phyloP scores from a whole-genome alignment of 306 rosid genomes.

The Begonia loranthoides region DNA sequence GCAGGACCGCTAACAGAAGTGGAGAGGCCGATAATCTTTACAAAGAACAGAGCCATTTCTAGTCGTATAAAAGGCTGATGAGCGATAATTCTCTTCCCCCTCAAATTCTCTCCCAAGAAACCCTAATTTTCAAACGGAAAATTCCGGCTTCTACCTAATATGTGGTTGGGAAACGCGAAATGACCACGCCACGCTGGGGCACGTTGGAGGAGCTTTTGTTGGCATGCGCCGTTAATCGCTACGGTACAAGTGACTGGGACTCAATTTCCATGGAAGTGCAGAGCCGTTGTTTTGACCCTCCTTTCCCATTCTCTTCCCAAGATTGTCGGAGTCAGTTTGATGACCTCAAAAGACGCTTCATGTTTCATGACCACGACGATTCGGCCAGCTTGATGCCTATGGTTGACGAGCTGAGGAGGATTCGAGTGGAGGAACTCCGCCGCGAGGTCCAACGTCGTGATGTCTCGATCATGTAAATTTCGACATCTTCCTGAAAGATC shows the following conservation, averaged over 20 bases:
- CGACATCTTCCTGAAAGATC: conserved; percentile 17
- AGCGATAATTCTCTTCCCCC: no score
- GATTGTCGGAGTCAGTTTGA: conserved; percentile 22
- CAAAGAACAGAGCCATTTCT: no score
- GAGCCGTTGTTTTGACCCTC: conserved; percentile 5
- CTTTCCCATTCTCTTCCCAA: conserved; percentile 13
- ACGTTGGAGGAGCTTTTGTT: conserved; percentile 39
- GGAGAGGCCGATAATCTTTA: no score
- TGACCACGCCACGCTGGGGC: conserved; percentile 16
- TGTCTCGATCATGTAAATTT: conserved; percentile 35
- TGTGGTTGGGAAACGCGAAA: no score
- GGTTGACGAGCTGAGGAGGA: conserved; percentile 26
- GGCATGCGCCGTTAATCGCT: conserved; percentile 32
- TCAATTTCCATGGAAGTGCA: conserved; percentile 27
- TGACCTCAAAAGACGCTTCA: conserved; percentile 27
- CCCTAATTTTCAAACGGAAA: no score
- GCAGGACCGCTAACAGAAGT: no score
- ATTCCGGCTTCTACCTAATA: no score
- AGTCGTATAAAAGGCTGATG: no score
- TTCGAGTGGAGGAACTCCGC: conserved; percentile 43
- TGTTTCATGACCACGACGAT: conserved; percentile 6
- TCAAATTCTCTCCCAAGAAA: no score
- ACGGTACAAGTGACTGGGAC: conserved; percentile 28
- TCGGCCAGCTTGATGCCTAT: conserved; percentile 7
- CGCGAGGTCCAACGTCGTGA: conserved; percentile 38